phyloP scores from a whole-genome alignment of 139 green algal genomes.

The Micractinium sp. region DNA sequence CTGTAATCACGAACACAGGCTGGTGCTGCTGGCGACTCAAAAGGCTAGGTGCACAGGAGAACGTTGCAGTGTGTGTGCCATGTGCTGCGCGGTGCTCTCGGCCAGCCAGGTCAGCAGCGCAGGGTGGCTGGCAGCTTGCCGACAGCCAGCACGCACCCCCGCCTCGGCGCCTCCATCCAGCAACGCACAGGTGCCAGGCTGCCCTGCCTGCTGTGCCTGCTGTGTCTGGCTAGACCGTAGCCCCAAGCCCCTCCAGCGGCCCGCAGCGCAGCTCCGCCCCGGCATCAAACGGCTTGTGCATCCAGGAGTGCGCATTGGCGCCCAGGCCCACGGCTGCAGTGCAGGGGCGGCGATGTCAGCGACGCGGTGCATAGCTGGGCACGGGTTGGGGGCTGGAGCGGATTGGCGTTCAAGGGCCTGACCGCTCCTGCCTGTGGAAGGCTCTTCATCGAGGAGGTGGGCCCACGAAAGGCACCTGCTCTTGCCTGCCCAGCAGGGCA shows the following conservation, averaged over 20 bases:
- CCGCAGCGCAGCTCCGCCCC: constrained; percentile 28
- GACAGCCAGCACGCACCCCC: no score
- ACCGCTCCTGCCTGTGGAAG: neutral
- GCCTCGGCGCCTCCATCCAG: no score
- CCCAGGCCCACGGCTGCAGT: constrained; percentile 13
- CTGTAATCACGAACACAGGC: neutral
- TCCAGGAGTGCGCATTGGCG: constrained; percentile 16
- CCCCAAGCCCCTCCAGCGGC: neutral
- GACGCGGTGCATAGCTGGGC: neutral
- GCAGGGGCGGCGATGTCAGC: no score
- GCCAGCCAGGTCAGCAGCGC: no score
- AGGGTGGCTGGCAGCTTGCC: neutral
- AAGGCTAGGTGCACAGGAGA: neutral
- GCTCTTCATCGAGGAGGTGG: no score
- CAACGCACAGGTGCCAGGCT: no score
- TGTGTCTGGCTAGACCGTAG: constrained; percentile 12
- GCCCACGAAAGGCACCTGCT: no score
- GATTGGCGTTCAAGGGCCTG: no score
- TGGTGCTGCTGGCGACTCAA: neutral
- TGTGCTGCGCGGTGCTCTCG: neutral
- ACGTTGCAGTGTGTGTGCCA: neutral
- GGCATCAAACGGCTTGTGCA: constrained; percentile 37
- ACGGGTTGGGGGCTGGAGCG: no score
- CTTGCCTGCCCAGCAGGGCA: no score
- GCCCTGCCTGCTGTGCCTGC: no score